phyloP scores from a whole-genome alignment of 345 rosid genomes.

The Geranium brycei region DNA sequence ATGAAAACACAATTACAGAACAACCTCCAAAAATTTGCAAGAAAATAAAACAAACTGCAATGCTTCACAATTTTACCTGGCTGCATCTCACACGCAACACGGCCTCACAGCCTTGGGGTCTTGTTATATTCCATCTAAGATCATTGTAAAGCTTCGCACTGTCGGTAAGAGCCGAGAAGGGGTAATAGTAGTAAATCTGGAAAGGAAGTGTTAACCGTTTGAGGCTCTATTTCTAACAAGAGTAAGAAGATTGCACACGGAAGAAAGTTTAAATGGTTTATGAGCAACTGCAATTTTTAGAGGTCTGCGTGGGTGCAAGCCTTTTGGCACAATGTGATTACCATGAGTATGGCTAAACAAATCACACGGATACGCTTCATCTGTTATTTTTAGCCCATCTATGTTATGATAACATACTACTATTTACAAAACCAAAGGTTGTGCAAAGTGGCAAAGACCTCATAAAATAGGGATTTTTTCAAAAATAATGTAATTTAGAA shows the following conservation, averaged over 20 bases:
- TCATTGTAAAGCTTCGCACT: slow-evolving; percentile 92
- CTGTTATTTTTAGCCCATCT: no score
- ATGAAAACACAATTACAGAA: slow-evolving; percentile 4
- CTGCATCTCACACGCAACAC: slow-evolving; percentile 97
- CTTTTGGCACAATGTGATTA: no score
- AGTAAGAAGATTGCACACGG: neutral
- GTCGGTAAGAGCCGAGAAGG: slow-evolving; percentile 87
- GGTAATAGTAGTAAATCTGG: slow-evolving; percentile 81
- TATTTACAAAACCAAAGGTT: no score
- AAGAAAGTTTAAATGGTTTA: neutral
- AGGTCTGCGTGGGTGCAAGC: no score
- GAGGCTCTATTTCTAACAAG: slow-evolving; percentile 1
- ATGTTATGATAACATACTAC: no score
- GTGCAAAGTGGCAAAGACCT: no score
- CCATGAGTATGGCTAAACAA: no score
- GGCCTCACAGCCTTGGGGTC: slow-evolving; percentile 99
- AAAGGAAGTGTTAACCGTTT: slow-evolving; percentile 4
- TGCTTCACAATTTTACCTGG: slow-evolving; percentile 82
- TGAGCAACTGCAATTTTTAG: no score
- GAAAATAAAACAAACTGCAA: slow-evolving; percentile 39
- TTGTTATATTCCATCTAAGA: slow-evolving; percentile 92
- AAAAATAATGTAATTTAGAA: no score
- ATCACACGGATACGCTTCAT: no score
- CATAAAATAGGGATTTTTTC: no score
- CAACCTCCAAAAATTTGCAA: neutral